Conservation (phyloP, 106 monocot species). For the Phalaenopsis aphrodite region DNA sequence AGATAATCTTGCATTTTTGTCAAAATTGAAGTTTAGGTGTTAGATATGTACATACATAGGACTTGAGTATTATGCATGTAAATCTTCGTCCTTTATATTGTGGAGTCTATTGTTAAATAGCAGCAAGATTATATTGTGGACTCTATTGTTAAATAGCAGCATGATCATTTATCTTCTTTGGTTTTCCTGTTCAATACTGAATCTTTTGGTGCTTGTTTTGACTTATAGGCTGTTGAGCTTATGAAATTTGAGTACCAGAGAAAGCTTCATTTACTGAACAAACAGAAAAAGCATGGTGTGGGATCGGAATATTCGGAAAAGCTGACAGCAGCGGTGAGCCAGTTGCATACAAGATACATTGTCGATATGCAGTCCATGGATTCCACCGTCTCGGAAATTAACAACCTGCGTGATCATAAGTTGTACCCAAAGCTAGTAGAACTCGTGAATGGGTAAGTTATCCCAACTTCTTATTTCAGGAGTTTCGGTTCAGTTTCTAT, state of each 20-base stretch:
- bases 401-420: constrained; percentile 65
- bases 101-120: too few relatives aligned
- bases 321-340: constrained; percentile 72
- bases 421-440: constrained; percentile 61
- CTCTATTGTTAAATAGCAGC: not conserved
- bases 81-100: too few relatives aligned
- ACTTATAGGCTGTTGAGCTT: constrained; percentile 56
- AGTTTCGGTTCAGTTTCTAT: not conserved
- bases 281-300: constrained; percentile 58
- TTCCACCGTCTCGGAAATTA: constrained; percentile 88
- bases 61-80: too few relatives aligned
- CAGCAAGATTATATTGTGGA: not conserved
- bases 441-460: constrained; percentile 75
- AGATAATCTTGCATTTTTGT: too few relatives aligned
- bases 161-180: not conserved
- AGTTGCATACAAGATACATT: constrained; percentile 85
- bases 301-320: constrained; percentile 50
- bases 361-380: constrained; percentile 97
- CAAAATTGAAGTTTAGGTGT: too few relatives aligned
- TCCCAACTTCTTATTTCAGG: not conserved
- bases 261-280: constrained; percentile 59
- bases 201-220: not conserved
- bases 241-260: constrained; percentile 88
- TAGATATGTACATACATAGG: too few relatives aligned
- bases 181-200: not conserved